Conservation (phyloP, 352 stramenopile species). For the Albugo laibachii region DNA sequence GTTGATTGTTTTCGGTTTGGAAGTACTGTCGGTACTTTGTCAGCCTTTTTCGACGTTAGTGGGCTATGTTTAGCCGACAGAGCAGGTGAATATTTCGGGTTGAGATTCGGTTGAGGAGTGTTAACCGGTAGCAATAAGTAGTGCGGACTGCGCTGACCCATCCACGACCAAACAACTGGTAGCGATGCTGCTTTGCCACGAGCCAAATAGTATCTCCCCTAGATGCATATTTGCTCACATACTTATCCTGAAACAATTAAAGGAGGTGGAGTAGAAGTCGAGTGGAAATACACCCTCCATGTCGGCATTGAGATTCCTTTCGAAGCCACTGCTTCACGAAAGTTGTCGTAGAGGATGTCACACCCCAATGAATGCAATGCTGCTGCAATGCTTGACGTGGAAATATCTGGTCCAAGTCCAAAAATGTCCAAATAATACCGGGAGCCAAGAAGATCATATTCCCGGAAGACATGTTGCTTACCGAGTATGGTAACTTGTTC, state of each 20-base stretch:
- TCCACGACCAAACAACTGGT: no score
- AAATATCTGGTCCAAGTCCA: neutral
- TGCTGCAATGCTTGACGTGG: neutral
- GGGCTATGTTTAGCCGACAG: no score
- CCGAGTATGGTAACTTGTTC: conserved; percentile 3
- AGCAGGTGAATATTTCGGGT: no score
- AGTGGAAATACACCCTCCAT: conserved; percentile 2
- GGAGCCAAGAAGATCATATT: conserved; percentile 3
- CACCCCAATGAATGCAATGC: no score
- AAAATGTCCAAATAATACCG: conserved; percentile 6
- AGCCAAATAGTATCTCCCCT: conserved; percentile 1
- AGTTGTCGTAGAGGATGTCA: no score
- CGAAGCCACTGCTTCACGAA: neutral
- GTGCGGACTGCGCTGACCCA: no score
- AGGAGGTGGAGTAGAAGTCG: neutral
- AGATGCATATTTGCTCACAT: conserved; percentile 2
- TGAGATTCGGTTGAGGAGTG: no score
- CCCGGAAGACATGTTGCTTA: neutral
- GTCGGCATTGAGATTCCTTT: conserved; percentile 2
- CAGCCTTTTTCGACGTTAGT: no score
- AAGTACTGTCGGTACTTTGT: no score
- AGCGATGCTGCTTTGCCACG: neutral
- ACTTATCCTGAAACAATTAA: neutral
- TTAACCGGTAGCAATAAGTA: no score
- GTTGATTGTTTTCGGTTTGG: no score